phyloP scores from a whole-genome alignment of 1,139 yeast species.

The Pichia sp. region DNA sequence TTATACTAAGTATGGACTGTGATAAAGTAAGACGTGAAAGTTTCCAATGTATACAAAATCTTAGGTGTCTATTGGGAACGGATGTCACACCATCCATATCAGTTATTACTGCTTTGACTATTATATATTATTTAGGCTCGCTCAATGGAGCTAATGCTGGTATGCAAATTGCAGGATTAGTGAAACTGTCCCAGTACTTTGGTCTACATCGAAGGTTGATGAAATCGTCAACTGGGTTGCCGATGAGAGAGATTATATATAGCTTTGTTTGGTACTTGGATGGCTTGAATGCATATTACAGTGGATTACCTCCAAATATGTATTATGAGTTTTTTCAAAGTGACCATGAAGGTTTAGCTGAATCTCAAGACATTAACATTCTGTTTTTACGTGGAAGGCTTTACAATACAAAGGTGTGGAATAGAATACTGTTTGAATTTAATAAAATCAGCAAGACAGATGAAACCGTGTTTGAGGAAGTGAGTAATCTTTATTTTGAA shows the following conservation, averaged over 20 bases:
- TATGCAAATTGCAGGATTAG: conserved; percentile 10
- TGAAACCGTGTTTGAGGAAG: conserved; percentile 4
- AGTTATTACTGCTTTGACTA: conserved; percentile 14
- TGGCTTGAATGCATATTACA: conserved; percentile 18
- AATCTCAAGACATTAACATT: conserved; percentile 11
- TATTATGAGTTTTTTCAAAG: conserved; percentile 15
- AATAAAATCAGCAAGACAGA: conserved; percentile 16
- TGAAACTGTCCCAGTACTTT: conserved; percentile 16
- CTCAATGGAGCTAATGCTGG: conserved; percentile 14
- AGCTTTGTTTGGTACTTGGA: conserved; percentile 20
- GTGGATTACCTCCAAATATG: conserved; percentile 20
- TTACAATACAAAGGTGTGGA: conserved; percentile 16
- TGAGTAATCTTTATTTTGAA: conserved; percentile 8
- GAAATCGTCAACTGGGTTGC: conserved; percentile 6
- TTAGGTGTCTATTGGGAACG: conserved; percentile 13
- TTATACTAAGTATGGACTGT: conserved; percentile 1
- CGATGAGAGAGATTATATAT: conserved; percentile 17
- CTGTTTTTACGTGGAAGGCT: conserved; percentile 16
- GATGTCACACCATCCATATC: conserved; percentile 19
- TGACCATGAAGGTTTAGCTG: conserved; percentile 11
- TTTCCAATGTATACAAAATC: conserved; percentile 18
- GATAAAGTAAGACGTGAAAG: conserved; percentile 12
- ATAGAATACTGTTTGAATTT: conserved; percentile 15
- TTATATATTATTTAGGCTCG: conserved; percentile 20
- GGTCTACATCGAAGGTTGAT: conserved; percentile 18